Conservation (phyloP, 1,284 basidiomycete genomes). For the Cutaneotrichosporon spelunceum region DNA sequence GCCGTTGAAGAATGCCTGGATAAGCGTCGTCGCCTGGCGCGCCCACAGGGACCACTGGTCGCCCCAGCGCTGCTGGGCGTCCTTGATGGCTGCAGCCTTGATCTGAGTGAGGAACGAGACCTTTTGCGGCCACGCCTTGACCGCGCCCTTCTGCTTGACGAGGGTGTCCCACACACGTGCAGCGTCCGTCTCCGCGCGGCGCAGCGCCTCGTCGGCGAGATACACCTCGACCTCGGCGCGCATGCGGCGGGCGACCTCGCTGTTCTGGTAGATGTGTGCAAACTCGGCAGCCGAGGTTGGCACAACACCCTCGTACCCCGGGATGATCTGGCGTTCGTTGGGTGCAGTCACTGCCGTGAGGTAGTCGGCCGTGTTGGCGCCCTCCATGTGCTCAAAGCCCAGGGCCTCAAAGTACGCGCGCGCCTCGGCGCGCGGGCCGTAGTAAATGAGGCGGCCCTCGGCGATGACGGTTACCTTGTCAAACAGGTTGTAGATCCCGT, state of each 20-base stretch:
- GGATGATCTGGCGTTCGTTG: slow-evolving; percentile 58
- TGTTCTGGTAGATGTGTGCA: slow-evolving; percentile 33
- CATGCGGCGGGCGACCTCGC: slow-evolving; percentile 35
- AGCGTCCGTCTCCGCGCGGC: slow-evolving; percentile 25
- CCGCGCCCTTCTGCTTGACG: slow-evolving; percentile 29
- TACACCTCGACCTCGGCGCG: slow-evolving; percentile 37
- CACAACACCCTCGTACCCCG: slow-evolving; percentile 54
- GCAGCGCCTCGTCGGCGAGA: slow-evolving; percentile 25
- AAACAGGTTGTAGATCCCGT: slow-evolving; percentile 58
- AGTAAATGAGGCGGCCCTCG: slow-evolving; percentile 76
- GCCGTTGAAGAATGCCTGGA: slow-evolving; percentile 57
- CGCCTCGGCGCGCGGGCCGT: slow-evolving; percentile 68
- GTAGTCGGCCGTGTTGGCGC: slow-evolving; percentile 59
- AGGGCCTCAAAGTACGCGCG: slow-evolving; percentile 72
- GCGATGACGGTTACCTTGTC: slow-evolving; percentile 63
- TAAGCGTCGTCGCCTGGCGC: slow-evolving; percentile 38
- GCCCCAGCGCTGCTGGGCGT: slow-evolving; percentile 48
- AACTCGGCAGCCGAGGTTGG: slow-evolving; percentile 65
- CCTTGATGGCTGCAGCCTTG: slow-evolving; percentile 36
- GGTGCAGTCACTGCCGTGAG: slow-evolving; percentile 59
- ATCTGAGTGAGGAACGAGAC: slow-evolving; percentile 40
- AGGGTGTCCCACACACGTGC: slow-evolving; percentile 24
- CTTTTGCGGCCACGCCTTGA: slow-evolving; percentile 28
- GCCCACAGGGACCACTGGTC: slow-evolving; percentile 34
- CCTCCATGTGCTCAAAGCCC: slow-evolving; percentile 61